Evolutionary conservation across 2,329 filamentous ascomycete species (phyloP), one percentile per base, ranked within the genome.

Genomic region (Arthroderma uncinatum): DNA sequence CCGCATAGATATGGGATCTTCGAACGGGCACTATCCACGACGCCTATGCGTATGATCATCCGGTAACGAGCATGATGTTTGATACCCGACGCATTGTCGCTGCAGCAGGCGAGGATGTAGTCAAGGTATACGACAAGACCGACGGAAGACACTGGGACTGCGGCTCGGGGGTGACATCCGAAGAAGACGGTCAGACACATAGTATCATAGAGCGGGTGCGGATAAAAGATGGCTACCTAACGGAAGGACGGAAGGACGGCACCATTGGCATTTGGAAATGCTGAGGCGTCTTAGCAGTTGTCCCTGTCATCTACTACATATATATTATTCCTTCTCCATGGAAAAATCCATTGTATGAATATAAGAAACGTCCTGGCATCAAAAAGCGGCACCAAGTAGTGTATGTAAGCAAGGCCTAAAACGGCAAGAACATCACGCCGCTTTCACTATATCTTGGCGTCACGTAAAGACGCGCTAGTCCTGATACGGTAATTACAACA

Each of bases 41-140:
- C 70, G 93, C 92, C 16, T 98, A 91, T 71, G 93, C 92, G 21
- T 98, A 97, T 73, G 91, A 97, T 67, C 80, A 88, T 66, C 84
- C 91, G 0, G 82, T 98, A 58, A 95, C 90, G 33, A 89, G 86
- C 76, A 95, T 97, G 90, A 95, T 94, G 85, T 98, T 98, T 70
- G 93, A 98, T 72, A 76, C 82, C 12, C 84, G 91, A 55, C 83
- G 91, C 54, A 98, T 98, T 63, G 90, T 93, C 34, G 83, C 87
- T 55, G 92, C 93, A 1, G 90, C 90, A 0, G 88, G 91, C 42
- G 93, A 97, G 71, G 85, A 90, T 66, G 89, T 97, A 23, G 91
- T 93, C 64, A 98, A 98, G 75, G 87, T 98, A 59, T 98, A 97
- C 74, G 93, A 98, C 75, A 97, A 97, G 79, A 85, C 89, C 2